A percentile compares a stretch with the other conserved stretches of the same genome.
Evolutionary conservation across 352 stramenopile species (phyloP).

Genomic region (Ophiocytium majus): DNA sequence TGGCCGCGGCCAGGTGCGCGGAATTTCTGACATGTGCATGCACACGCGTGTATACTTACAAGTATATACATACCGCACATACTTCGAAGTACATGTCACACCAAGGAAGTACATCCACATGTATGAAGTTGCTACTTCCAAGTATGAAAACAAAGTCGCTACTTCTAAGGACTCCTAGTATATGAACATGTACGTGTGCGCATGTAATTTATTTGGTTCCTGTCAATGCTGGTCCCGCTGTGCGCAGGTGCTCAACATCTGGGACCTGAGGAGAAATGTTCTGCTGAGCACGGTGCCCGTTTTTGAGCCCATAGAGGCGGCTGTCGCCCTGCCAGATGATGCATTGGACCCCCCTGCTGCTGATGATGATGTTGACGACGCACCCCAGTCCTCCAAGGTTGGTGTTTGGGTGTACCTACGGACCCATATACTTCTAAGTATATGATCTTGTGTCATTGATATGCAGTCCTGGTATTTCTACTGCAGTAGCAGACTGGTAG

Average conservation of each 20-base stretch:
- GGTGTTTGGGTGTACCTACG: background rate
- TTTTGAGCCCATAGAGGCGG: constrained; percentile 89
- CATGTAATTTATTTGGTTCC: too few species aligned
- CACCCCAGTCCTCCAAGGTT: background rate
- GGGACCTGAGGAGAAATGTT: background rate
- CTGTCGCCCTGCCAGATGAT: constrained; percentile 74
- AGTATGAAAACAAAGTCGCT: too few species aligned
- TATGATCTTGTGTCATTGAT: background rate
- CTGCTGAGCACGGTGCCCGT: constrained; percentile 86
- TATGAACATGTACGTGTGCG: too few species aligned
- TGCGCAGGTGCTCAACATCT: constrained; percentile 14
- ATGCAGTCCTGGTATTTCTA: background rate
- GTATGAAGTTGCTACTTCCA: too few species aligned
- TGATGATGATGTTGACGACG: background rate
- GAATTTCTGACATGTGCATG: too few species aligned
- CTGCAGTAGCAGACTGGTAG: background rate
- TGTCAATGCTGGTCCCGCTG: background rate
- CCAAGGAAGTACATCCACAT: too few species aligned
- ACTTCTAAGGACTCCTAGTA: too few species aligned
- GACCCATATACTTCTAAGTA: too few species aligned
- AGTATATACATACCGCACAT: too few species aligned
- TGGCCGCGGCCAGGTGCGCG: too few species aligned
- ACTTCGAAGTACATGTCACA: too few species aligned
- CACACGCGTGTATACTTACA: too few species aligned
- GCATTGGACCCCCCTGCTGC: constrained; percentile 28